Conservation (phyloP, 129 eudicot species). For the Lactuca sativa region DNA sequence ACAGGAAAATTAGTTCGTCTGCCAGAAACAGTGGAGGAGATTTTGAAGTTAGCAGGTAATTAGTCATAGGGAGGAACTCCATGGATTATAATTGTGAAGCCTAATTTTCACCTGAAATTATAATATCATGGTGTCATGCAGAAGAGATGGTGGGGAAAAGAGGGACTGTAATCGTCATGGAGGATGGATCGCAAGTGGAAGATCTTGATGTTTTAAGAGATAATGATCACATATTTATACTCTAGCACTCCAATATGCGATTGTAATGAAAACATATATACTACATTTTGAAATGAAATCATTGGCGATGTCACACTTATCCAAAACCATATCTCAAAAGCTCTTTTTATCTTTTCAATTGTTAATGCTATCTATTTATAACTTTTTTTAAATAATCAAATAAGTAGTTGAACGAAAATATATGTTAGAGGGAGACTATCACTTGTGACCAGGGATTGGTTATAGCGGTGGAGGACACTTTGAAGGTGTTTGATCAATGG, state of each 20-base stretch:
- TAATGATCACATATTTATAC: slow-evolving; percentile 53
- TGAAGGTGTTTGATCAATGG: too few relatives aligned
- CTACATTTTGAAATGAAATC: neutral
- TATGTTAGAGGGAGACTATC: too few relatives aligned
- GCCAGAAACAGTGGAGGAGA: slow-evolving; percentile 55
- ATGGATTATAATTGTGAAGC: neutral
- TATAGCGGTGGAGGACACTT: too few relatives aligned
- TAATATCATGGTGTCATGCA: slow-evolving; percentile 31
- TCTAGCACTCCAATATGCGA: neutral
- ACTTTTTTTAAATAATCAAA: too few relatives aligned
- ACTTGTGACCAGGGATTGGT: too few relatives aligned
- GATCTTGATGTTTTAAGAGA: slow-evolving; percentile 62
- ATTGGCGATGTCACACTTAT: neutral
- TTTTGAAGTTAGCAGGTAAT: slow-evolving; percentile 63
- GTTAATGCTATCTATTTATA: too few relatives aligned
- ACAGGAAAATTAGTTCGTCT: slow-evolving; percentile 61
- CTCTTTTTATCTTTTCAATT: too few relatives aligned
- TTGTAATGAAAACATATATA: too few relatives aligned
- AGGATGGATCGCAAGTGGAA: slow-evolving; percentile 63
- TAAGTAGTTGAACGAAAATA: too few relatives aligned
- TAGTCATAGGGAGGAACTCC: slow-evolving; percentile 2
- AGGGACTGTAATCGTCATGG: slow-evolving; percentile 53
- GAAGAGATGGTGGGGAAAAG: slow-evolving; percentile 51
- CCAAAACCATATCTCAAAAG: neutral
- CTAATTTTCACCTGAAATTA: neutral